Conservation (phyloP, 202 grass and related monocot species). For the Saccharum hybrid region DNA sequence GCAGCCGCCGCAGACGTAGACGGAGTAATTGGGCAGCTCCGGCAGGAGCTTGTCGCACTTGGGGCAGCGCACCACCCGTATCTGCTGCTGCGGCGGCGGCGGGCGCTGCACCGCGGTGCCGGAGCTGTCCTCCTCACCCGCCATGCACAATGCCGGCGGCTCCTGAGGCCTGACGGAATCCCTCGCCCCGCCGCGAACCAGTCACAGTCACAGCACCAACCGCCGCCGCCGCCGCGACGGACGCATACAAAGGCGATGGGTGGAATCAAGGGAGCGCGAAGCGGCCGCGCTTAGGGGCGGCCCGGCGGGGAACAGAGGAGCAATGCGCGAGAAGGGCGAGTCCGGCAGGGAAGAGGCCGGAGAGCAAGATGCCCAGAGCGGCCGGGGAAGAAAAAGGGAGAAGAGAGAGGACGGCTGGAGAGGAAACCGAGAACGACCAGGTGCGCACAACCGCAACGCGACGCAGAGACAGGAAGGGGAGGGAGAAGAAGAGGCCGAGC, state of each 20-base stretch:
- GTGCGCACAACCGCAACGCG: conserved; percentile 1
- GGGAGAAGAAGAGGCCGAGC: conserved; percentile 38
- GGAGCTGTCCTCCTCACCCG: conserved; percentile 27
- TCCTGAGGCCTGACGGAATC: neutral
- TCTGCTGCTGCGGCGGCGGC: conserved; percentile 50
- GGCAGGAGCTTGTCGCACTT: conserved; percentile 97
- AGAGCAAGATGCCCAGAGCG: neutral
- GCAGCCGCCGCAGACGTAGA: conserved; percentile 95
- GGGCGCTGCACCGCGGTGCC: conserved; percentile 36
- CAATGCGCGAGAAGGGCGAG: neutral
- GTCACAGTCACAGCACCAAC: neutral
- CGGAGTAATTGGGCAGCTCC: conserved; percentile 86
- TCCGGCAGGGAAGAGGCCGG: neutral
- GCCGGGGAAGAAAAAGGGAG: neutral
- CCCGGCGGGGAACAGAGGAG: neutral
- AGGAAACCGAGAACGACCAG: neutral
- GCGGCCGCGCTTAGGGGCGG: neutral
- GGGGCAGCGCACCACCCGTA: conserved; percentile 95
- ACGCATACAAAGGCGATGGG: neutral
- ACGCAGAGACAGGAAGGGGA: neutral
- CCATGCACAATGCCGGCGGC: conserved; percentile 38
- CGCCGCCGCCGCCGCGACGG: neutral
- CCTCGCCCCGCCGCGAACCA: neutral
- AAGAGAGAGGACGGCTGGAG: no score
- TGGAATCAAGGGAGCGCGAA: neutral